Percentiles rank a stretch among this genome's conserved stretches.
Evolutionary conservation across 306 rosid species (phyloP).

Genomic region (Fragaria iinumae): DNA sequence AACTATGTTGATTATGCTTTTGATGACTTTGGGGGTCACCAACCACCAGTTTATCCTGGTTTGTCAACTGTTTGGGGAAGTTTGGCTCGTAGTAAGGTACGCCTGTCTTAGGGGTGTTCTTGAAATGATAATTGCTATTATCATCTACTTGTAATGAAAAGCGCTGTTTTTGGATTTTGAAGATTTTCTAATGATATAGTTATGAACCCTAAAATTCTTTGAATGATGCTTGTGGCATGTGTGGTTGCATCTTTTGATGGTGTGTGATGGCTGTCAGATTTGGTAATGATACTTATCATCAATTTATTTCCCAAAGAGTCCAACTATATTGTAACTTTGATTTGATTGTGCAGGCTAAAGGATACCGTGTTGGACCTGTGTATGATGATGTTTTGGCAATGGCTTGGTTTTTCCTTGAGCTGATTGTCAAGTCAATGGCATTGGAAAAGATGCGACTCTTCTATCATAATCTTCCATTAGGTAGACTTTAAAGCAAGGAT

Average conservation of each 20-base stretch:
- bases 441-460: conserved; percentile 91
- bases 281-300: conserved; percentile 9
- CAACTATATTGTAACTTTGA: conserved; percentile 17
- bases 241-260: neutral
- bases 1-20: conserved; percentile 93
- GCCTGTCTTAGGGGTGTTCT: conserved; percentile 17
- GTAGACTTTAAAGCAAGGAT: conserved; percentile 37
- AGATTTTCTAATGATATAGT: neutral
- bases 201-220: neutral
- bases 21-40: conserved; percentile 99
- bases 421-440: conserved; percentile 97
- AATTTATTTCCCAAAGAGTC: conserved; percentile 16
- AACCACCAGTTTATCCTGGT: conserved; percentile 98
- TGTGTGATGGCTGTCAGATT: neutral
- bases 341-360: conserved; percentile 81
- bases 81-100: conserved; percentile 97
- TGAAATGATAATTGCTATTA: conserved; percentile 16
- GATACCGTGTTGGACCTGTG: conserved; percentile 99
- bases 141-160: conserved; percentile 7
- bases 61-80: conserved; percentile 99
- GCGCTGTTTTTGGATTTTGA: neutral
- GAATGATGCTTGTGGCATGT: neutral
- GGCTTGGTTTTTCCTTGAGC: conserved; percentile 99
- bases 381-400: conserved; percentile 98
- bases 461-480: conserved; percentile 87